Conservation (phyloP, 768 basidiomycete genomes). For the Amyloporia xantha region DNA sequence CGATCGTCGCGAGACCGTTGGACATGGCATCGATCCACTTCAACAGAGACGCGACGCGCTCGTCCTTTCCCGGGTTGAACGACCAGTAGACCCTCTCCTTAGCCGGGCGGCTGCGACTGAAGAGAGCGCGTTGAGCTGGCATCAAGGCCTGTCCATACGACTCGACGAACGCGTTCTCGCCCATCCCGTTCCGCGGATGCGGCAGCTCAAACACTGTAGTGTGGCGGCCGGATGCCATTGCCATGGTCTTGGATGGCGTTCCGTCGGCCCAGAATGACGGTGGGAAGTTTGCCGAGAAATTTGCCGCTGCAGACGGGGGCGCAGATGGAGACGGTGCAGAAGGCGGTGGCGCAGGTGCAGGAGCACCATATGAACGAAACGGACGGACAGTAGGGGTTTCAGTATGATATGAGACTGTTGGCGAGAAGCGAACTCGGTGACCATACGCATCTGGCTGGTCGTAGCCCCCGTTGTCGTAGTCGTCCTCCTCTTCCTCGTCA, state of each 20-base stretch:
- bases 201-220: conserved; percentile 16
- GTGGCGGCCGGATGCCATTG: conserved; percentile 18
- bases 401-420: conserved; percentile 10
- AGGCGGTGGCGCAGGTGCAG: not conserved
- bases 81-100: conserved; percentile 29
- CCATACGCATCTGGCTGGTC: conserved; percentile 7
- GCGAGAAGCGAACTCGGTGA: conserved; percentile 13
- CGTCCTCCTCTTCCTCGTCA: conserved; percentile 10
- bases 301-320: conserved; percentile 2
- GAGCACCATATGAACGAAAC: not conserved
- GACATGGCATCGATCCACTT: conserved; percentile 28
- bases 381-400: conserved; percentile 5
- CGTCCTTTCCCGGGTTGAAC: conserved; percentile 28
- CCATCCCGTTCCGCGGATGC: conserved; percentile 14
- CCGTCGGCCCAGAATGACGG: conserved; percentile 4
- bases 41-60: conserved; percentile 24
- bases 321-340: not conserved
- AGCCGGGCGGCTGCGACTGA: conserved; percentile 21
- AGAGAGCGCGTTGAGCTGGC: conserved; percentile 25
- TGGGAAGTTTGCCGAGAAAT: not conserved
- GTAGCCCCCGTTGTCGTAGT: conserved; percentile 6
- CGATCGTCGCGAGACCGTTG: conserved; percentile 23
- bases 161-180: conserved; percentile 17
- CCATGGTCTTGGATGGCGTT: conserved; percentile 21
- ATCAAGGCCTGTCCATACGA: conserved; percentile 21